Percentiles rank a stretch among this genome's conserved stretches.
Conservation (phyloP, 2,329 filamentous ascomycete genomes). For the Hymenoscyphus albidus region DNA sequence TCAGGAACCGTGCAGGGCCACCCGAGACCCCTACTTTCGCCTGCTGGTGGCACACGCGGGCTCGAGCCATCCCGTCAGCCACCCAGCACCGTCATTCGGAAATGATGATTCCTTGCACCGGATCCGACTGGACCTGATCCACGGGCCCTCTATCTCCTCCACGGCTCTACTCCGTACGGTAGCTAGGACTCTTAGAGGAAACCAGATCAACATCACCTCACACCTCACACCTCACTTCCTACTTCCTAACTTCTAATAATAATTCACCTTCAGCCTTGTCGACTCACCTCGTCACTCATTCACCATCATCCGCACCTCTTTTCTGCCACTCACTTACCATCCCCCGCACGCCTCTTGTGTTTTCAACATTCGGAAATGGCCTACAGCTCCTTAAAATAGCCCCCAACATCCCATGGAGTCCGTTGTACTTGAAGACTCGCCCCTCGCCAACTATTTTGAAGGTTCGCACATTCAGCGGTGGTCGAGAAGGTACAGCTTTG, state of each 20-base stretch:
- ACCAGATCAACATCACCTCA: not conserved
- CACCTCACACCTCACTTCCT: not conserved
- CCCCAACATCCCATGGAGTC: constrained; percentile 65
- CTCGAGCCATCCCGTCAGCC: not conserved
- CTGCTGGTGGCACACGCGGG: too few species aligned
- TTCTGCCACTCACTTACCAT: not conserved
- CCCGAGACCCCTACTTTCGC: too few species aligned
- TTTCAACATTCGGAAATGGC: not conserved
- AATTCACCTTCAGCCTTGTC: not conserved
- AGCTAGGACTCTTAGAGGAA: too few species aligned
- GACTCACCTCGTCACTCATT: not conserved
- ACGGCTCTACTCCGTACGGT: too few species aligned
- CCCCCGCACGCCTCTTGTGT: not conserved
- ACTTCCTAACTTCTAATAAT: not conserved
- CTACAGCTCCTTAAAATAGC: constrained; percentile 14
- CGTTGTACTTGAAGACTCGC: constrained; percentile 80
- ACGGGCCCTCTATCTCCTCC: too few species aligned
- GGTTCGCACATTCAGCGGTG: constrained; percentile 50
- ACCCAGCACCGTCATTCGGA: not conserved
- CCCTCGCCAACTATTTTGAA: constrained; percentile 84
- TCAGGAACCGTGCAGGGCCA: not conserved
- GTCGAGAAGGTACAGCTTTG: not conserved
- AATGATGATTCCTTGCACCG: not conserved
- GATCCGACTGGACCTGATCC: too few species aligned
- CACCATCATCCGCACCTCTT: not conserved